Base-by-base conservation (phyloP, 805 yeast species). In the Kockiozyma suomiensis region DNA sequence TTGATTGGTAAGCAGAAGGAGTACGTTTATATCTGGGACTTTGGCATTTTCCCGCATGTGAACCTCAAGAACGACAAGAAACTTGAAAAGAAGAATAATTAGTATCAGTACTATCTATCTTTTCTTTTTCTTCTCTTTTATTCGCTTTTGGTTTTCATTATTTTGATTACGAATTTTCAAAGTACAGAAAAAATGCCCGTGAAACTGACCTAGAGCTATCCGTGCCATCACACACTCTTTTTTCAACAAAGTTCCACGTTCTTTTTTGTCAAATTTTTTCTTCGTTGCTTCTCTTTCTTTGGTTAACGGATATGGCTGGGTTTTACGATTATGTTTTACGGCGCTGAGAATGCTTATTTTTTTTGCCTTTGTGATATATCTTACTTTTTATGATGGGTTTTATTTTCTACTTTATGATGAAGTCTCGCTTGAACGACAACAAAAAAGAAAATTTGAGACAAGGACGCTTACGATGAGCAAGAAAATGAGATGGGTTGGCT, bases 21-120 rank as follows among this genome's bases (percentile, higher is more conserved):
- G 33, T 92, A 83, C 71, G 74, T 75, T 56, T 79, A 86, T 66
- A 78, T 79, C 23, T 82, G 90, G 84, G 76, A 78, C 49, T 82
- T 81, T 61, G 83, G 85, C 6, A 69, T 86, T 42, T 74, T 87
- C 12, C 87, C 89, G 4, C 68, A 70, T 53, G 69, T 71, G 52
- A 70, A 73, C 64, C 64, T 69, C 56, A 68, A 54, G 41, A 56
- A 61, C 21, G n/a, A 19, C 21, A 33, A 17, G 17, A 48, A 13
- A 2, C 30, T 13, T 28, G 48, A 56, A 28, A 50, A 54, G 54
- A 58, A 57, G 54, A 56, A 28, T 40, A 56, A 56, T 37, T 56
- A 33, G 21, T 15, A 15, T n/a, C 6, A 12, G 3, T 21, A 4
- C 23, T 41, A 21, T 23, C n/a, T 28, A 13, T 25, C 25, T 25